Evolutionary conservation across 1,139 yeast species (phyloP).

Genomic region (Fermentozyma sake): DNA sequence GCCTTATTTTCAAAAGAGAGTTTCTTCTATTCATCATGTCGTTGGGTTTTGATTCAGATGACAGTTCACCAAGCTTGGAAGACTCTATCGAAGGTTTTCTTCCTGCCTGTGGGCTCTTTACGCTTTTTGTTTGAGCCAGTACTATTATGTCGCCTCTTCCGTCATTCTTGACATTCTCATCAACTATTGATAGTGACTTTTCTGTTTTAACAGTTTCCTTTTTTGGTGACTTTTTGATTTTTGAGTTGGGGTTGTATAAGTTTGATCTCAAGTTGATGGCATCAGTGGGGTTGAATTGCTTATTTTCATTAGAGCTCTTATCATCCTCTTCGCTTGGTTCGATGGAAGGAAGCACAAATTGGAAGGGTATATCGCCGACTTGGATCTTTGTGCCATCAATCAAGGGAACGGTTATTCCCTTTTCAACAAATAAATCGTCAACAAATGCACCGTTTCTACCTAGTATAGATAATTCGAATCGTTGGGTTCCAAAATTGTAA

Average conservation of each 20-base stretch:
- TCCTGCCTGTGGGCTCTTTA: slow-evolving; percentile 2
- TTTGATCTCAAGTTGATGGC: slow-evolving; percentile 50
- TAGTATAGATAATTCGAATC: slow-evolving; percentile 83
- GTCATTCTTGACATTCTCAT: not conserved
- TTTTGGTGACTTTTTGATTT: slow-evolving; percentile 10
- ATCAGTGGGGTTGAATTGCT: slow-evolving; percentile 49
- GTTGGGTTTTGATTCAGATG: slow-evolving; percentile 1
- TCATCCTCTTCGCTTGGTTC: slow-evolving; percentile 27
- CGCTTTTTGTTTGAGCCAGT: no score
- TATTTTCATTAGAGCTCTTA: slow-evolving; percentile 14
- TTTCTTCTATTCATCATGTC: slow-evolving; percentile 8
- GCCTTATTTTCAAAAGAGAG: slow-evolving; percentile 17
- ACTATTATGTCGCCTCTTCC: not conserved
- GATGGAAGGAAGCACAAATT: slow-evolving; percentile 69
- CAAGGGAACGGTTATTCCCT: slow-evolving; percentile 85
- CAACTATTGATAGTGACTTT: no score
- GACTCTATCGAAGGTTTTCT: slow-evolving; percentile 5
- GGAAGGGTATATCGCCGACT: slow-evolving; percentile 87
- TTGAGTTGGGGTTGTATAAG: slow-evolving; percentile 25
- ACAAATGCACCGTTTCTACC: slow-evolving; percentile 97
- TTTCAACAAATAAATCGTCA: slow-evolving; percentile 80
- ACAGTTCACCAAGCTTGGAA: no score
- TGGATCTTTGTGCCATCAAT: slow-evolving; percentile 80
- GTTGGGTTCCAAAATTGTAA: slow-evolving; percentile 90
- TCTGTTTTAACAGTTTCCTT: slow-evolving; percentile 4